These are phyloP conservation scores for Trichophyton mentagrophytes DNA, from an alignment of 2,329 filamentous ascomycete genomes.

Conservation along the genomic window DNA sequence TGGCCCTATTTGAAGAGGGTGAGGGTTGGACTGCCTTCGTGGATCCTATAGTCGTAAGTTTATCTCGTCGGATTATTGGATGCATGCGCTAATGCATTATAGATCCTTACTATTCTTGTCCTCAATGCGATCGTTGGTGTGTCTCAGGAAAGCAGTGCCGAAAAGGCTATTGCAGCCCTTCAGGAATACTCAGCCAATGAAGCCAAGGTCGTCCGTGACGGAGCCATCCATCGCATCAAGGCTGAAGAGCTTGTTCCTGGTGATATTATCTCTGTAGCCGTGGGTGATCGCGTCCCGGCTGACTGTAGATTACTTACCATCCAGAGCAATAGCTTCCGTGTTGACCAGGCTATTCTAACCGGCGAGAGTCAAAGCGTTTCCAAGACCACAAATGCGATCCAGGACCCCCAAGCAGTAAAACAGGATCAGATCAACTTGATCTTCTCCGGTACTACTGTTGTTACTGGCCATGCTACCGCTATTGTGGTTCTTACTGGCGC, in stretches of 20 bases:
- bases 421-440: conserved; percentile 97
- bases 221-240: conserved; percentile 68
- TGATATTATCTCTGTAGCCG: conserved; percentile 74
- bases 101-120: conserved; percentile 94
- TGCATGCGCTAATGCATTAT: neutral
- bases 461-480: conserved; percentile 82
- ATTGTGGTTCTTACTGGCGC: conserved; percentile 81
- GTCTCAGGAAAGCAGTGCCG: conserved; percentile 94
- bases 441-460: conserved; percentile 95
- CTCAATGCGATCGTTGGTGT: conserved; percentile 96
- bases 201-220: conserved; percentile 82
- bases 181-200: conserved; percentile 99
- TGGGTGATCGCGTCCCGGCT: conserved; percentile 87
- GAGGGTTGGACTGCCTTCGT: conserved; percentile 97
- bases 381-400: conserved; percentile 60
- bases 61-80: neutral
- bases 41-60: conserved; percentile 79
- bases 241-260: conserved; percentile 96
- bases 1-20: conserved; percentile 84
- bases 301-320: conserved; percentile 84
- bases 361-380: conserved; percentile 95
- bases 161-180: conserved; percentile 93
- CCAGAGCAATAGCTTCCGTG: conserved; percentile 91
- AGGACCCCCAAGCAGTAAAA: conserved; percentile 76
- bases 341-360: conserved; percentile 94